These are phyloP conservation scores for Diutina rugosa DNA, from an alignment of 1,139 yeast species.

Conservation along the genomic window DNA sequence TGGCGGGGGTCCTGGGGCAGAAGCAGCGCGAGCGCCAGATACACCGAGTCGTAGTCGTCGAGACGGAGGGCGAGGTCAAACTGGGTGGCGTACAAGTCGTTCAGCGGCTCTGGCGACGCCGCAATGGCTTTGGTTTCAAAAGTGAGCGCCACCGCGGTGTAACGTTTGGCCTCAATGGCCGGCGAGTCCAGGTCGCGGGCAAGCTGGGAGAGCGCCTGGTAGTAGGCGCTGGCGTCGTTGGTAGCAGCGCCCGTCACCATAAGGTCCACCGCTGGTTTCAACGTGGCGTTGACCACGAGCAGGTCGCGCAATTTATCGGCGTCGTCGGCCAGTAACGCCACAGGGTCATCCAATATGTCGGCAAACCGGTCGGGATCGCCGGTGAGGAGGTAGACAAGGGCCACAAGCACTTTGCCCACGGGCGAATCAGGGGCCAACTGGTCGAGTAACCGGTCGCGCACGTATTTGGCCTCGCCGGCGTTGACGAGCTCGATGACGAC, in stretches of 20 bases:
- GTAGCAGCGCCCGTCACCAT: neutral
- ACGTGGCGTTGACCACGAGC: neutral
- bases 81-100: neutral
- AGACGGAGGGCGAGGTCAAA: neutral
- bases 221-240: neutral
- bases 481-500: neutral
- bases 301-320: neutral
- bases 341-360: neutral
- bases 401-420: neutral
- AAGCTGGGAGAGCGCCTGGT: neutral
- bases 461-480: neutral
- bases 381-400: neutral
- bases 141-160: neutral
- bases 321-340: neutral
- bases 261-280: neutral
- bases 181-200: neutral
- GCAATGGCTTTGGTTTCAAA: neutral
- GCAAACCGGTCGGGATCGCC: neutral
- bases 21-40: neutral
- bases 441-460: neutral
- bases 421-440: neutral
- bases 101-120: neutral
- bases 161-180: neutral
- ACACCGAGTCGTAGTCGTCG: neutral
- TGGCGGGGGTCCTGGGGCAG: neutral